Evolutionary conservation across 1,284 basidiomycete genomes (phyloP), one percentile per base, ranked within the genome.

Genomic region (Heterobasidion irregulare): DNA sequence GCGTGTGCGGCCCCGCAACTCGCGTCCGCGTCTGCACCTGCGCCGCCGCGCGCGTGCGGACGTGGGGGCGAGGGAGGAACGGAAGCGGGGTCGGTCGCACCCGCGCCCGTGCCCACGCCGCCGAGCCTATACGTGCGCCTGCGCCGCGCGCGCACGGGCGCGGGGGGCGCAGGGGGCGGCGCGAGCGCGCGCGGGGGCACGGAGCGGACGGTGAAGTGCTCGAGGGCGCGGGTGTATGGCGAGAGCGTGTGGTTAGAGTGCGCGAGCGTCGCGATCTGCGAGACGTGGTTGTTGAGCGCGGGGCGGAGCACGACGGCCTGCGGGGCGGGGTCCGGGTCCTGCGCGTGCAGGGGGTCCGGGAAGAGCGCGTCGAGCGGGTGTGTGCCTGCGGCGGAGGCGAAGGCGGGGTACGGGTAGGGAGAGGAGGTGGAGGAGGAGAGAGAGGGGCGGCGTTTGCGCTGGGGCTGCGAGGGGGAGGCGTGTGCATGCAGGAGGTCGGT

Each of bases 181-280:
- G 65, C 45, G 65, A 65, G 13, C 70, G 61, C 36, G 68, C 72
- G 56, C 79, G 75, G 50, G 78, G 88, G 49, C 49, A 35, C 1
- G 89, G 92, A 43, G 26, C 93, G 80, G 2, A 95, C 92, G 5
- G 92, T 92, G 66, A 94, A 94, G 70, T 96, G 93, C 59, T 89
- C 85, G 47, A 93, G 76, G 6, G 86, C 86, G 50, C 92, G 81
- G 9, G 94, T 95, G 68, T 94, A 96, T 0, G 94, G 94, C 1
- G 89, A 92, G 2, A 97, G 74, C 0, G 94, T 97, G 65, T 95
- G 93, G 62, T 95, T 92, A 2, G 91, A 92, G 60, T 87, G 80
- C 19, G 83, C 86, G 54, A 97, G 80, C 2, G 89, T 90, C 16
- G 89, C 86, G 16, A 97, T 75, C 59, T 94, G 89, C 51, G 87